A percentile compares a stretch with the other conserved stretches of the same genome.
phyloP scores from a whole-genome alignment of 805 yeast genomes.

The Lachancea cidri region DNA sequence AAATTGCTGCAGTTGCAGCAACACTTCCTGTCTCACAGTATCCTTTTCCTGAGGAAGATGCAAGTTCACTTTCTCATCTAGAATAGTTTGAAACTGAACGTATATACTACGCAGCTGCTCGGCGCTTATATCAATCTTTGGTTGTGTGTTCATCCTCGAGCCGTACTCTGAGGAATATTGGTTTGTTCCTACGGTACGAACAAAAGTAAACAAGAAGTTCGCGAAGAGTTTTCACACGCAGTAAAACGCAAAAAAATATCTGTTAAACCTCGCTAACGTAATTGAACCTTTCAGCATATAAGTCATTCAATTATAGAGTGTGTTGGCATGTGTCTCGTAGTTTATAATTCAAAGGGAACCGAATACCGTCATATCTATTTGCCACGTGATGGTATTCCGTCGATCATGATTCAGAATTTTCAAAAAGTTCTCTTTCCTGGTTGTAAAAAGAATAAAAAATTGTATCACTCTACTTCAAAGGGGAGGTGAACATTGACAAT shows the following conservation, averaged over 20 bases:
- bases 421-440: too few relatives aligned
- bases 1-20: slow-evolving; percentile 21
- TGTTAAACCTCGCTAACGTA: too few relatives aligned
- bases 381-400: neutral
- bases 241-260: neutral
- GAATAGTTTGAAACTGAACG: slow-evolving; percentile 23
- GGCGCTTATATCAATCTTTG: slow-evolving; percentile 22
- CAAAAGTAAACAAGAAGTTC: neutral
- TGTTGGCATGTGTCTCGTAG: too few relatives aligned
- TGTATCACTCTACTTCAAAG: neutral
- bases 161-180: neutral
- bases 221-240: neutral
- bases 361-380: too few relatives aligned
- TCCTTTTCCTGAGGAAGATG: slow-evolving; percentile 22
- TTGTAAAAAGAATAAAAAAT: neutral
- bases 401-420: too few relatives aligned
- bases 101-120: slow-evolving; percentile 26
- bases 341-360: too few relatives aligned
- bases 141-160: slow-evolving; percentile 8
- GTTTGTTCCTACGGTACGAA: neutral
- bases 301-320: too few relatives aligned
- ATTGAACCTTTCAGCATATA: too few relatives aligned
- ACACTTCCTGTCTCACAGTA: slow-evolving; percentile 19
- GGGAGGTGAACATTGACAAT: neutral
- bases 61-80: slow-evolving; percentile 19